Evolutionary conservation across 345 rosid genomes (phyloP), one percentile per base, ranked within the genome.

Genomic region (Ceriops decandra): DNA sequence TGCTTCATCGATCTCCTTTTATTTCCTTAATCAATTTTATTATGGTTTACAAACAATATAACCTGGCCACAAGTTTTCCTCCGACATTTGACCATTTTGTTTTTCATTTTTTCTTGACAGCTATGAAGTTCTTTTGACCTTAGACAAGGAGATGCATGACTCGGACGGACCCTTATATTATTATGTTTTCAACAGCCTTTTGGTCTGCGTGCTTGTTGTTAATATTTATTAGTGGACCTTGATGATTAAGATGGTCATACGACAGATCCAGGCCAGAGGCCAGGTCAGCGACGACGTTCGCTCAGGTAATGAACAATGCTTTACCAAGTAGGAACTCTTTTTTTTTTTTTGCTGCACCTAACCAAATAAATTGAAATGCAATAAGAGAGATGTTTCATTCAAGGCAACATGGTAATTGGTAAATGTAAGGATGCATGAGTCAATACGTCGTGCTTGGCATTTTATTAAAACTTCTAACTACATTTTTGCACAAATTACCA

Each of bases 191-290:
- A 93, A 93, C 71, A 85, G 89, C 70, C 97, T 88, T 47, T 86
- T 93, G 7, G 81, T 82, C 77, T 82, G 83, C 81, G 75, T 93
- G 73, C 84, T 86, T 69, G 83, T 86, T 70, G 74, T 88, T 26
- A 81, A 93, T 65, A 64, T 85, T 33, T 88, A 93, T 83, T 93
- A 97, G 96, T 88, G 93, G 89, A 74, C 64, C 63, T 74, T 90
- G 82, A 82, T 88, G 80, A 53, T 78, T 68, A 70, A 85, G 66
- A 88, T 93, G 96, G 72, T 87, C 38, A 77, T 76, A 58, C 53
- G 67, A 60, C 96, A 84, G 85, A 77, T 93, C 68, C 78, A 70
- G 38, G 81, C 84, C 11, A 68, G 85, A 68, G 91, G 95, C 78
- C 77, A 80, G 67, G 80, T 93, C 53, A 73, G 91, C 32, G 87